Conservation (phyloP, 139 green algal genomes). For the Tetraselmis striata region DNA sequence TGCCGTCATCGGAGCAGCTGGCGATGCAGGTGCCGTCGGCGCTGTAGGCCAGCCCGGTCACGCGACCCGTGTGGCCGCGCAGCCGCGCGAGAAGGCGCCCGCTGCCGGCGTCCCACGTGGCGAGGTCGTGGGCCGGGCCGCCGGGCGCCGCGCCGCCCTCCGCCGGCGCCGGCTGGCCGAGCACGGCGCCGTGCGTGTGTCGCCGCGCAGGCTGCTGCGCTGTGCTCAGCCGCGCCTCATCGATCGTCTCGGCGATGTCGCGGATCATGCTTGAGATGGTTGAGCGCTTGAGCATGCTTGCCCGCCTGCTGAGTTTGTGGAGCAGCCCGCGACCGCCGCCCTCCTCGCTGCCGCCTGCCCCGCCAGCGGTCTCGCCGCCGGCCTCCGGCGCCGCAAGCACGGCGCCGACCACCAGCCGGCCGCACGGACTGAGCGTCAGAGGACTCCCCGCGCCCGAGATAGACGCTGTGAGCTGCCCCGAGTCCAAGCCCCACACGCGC, state of each 20-base stretch:
- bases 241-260: not conserved
- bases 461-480: not conserved
- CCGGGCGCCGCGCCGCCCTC: not conserved
- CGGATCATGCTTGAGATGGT: not conserved
- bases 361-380: too few relatives aligned
- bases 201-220: not conserved
- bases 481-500: not conserved
- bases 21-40: not conserved
- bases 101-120: not conserved
- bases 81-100: not conserved
- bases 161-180: not conserved
- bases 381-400: not conserved
- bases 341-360: not conserved
- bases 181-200: not conserved
- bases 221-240: not conserved
- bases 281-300: not conserved
- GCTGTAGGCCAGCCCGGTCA: not conserved
- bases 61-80: not conserved
- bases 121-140: not conserved
- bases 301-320: not conserved
- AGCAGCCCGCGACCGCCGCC: not conserved
- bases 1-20: not conserved
- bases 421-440: not conserved
- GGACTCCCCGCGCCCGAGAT: not conserved
- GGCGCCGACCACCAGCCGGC: not conserved